phyloP scores from a whole-genome alignment of 495 filamentous ascomycete species.

The Trichoderma virens region DNA sequence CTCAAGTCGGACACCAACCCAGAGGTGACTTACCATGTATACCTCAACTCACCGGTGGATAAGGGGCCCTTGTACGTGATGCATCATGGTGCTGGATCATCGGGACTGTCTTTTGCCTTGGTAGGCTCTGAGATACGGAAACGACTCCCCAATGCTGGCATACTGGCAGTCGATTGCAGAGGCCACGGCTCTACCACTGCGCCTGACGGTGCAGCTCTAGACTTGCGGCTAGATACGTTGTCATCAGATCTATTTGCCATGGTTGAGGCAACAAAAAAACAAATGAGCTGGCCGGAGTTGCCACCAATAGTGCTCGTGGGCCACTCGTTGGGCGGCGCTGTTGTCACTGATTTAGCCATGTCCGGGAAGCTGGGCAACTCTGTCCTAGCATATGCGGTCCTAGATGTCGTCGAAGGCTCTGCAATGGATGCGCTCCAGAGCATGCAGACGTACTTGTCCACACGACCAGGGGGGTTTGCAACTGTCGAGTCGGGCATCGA shows the following conservation, averaged over 20 bases:
- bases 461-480: constrained; percentile 70
- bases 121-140: constrained; percentile 71
- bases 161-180: constrained; percentile 77
- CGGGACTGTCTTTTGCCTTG: constrained; percentile 77
- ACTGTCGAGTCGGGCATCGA: constrained; percentile 73
- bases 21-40: constrained; percentile 69
- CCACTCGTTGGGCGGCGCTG: constrained; percentile 93
- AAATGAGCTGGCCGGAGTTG: constrained; percentile 62
- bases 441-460: constrained; percentile 87
- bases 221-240: constrained; percentile 62
- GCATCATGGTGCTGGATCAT: constrained; percentile 88
- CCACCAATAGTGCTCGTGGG: constrained; percentile 79
- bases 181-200: constrained; percentile 72
- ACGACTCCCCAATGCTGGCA: constrained; percentile 68
- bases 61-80: constrained; percentile 74
- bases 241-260: constrained; percentile 65
- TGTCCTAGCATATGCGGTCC: constrained; percentile 77
- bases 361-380: constrained; percentile 53
- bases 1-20: constrained; percentile 30
- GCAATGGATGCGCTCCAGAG: constrained; percentile 86
- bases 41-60: constrained; percentile 60
- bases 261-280: constrained; percentile 51
- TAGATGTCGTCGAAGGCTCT: constrained; percentile 90
- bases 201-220: constrained; percentile 33
- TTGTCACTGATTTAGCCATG: constrained; percentile 77